Conservation (phyloP, 2,329 filamentous ascomycete genomes). For the Aureobasidium melanogenum region DNA sequence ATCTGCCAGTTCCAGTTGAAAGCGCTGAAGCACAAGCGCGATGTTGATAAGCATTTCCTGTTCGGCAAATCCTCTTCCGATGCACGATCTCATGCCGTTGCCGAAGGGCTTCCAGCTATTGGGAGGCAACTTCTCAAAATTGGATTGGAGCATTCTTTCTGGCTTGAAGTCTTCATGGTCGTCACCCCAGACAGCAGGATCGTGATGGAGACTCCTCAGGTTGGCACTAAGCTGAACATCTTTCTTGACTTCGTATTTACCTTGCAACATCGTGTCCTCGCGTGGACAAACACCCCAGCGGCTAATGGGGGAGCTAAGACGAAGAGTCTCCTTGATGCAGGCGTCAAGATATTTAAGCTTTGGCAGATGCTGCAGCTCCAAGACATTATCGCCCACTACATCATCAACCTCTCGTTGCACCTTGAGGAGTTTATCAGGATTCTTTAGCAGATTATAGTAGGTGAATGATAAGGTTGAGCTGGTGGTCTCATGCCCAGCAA, state of each 20-base stretch:
- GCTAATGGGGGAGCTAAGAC: constrained; percentile 46
- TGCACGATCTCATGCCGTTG: constrained; percentile 44
- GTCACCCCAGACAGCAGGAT: constrained; percentile 35
- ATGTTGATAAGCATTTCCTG: constrained; percentile 42
- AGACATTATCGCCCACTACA: constrained; percentile 38
- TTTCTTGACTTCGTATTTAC: constrained; percentile 30
- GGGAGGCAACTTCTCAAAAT: constrained; percentile 32
- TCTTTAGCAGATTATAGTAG: constrained; percentile 45
- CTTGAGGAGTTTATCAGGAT: constrained; percentile 38
- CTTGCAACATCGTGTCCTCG: constrained; percentile 24
- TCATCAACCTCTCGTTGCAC: constrained; percentile 48
- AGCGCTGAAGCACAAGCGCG: constrained; percentile 37
- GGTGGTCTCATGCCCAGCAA: constrained; percentile 30
- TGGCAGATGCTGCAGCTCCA: constrained; percentile 41
- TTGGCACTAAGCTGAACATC: constrained; percentile 26
- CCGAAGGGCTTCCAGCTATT: constrained; percentile 46
- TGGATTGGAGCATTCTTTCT: constrained; percentile 39
- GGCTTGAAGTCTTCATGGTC: constrained; percentile 37
- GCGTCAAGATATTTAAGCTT: constrained; percentile 48
- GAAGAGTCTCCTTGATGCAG: constrained; percentile 46
- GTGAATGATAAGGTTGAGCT: constrained; percentile 29
- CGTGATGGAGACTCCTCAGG: constrained; percentile 31
- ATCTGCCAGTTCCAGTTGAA: constrained; percentile 36
- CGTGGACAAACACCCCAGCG: constrained; percentile 34
- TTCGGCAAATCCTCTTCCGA: constrained; percentile 47